Base-by-base conservation (phyloP, 139 green algal species). In the Chlamydomonas sphaeroides region DNA sequence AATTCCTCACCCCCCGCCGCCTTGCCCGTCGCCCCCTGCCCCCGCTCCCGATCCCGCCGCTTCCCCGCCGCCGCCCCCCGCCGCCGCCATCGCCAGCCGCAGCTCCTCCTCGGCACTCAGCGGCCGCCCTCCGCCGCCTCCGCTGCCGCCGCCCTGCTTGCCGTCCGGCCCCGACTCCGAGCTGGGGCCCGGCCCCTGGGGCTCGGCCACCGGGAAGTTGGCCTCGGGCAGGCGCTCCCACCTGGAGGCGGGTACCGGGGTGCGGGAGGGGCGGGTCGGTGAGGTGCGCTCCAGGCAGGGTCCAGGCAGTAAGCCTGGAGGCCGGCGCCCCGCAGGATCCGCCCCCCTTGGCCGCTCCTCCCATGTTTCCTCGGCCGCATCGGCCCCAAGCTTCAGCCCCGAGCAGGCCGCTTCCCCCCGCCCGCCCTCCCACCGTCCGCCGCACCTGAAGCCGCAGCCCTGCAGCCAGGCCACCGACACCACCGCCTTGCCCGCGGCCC, bases 381-480 rank as follows among this genome's bases (percentile, higher is more conserved):
- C 33, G 33, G 35, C 14, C 63, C 6, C 33, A 14, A 38, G 10
- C 45, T 66, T 33, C 2, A 68, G 3, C 63, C 5, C 48, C 33
- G 11, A 4, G 59, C 28, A 38, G 28, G 5, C 59, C 45, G 45
- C 45, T 51, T 51, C 8, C 10, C 10, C 10, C 45, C 45, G 14
- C 49, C 20, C 38, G 30, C 4, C 36, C 2, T 4, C 38, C 21
- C 65, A 42, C 3, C 32, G 2, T 42, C 17, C 3, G 32, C 10
- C 14, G 21, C 77, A 84, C 65, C 48, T 41, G 77, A 67, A 84
- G 36, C 35, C 45, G 77, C 77, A 84, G 48, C 14, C 77, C 35
- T 74, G 63, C 77, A 84, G 77, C 77, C 77, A 84, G 17, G 65
- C 11, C 20, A 65, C 65, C 65, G 56, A 21, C 48, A 84, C 77